Conservation (phyloP, 169 alveolate genomes). For the Eimeria acervulina region DNA sequence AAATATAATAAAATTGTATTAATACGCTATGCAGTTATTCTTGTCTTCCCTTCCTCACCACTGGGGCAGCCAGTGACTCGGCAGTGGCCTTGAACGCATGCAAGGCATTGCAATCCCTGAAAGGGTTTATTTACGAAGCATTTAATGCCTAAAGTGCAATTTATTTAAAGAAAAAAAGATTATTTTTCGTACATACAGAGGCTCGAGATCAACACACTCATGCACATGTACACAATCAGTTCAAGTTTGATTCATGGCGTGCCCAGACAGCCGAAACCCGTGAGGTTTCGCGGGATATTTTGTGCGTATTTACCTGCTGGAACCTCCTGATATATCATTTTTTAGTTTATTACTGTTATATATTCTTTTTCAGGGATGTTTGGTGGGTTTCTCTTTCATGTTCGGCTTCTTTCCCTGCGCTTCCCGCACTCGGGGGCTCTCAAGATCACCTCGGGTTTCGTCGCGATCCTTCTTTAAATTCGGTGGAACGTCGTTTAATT, state of each 20-base stretch:
- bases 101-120: background rate
- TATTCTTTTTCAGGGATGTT: constrained; percentile 4
- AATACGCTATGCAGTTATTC: background rate
- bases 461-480: background rate
- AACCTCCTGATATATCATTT: background rate
- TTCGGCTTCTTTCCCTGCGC: background rate
- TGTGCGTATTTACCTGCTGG: background rate
- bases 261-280: background rate
- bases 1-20: too few relatives aligned
- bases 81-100: background rate
- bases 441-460: background rate
- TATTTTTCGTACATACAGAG: background rate
- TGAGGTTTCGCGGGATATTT: background rate
- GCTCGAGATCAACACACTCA: background rate
- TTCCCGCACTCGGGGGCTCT: constrained; percentile 21
- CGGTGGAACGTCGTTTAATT: background rate
- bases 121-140: background rate
- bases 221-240: background rate
- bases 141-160: background rate
- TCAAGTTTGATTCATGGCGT: background rate
- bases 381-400: background rate
- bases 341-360: background rate
- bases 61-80: background rate
- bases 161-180: background rate
- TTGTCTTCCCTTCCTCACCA: background rate